Percentiles rank a stretch among this genome's conserved stretches.
phyloP scores from a whole-genome alignment of 169 alveolate species.

The Cryptosporidium meleagridis region DNA sequence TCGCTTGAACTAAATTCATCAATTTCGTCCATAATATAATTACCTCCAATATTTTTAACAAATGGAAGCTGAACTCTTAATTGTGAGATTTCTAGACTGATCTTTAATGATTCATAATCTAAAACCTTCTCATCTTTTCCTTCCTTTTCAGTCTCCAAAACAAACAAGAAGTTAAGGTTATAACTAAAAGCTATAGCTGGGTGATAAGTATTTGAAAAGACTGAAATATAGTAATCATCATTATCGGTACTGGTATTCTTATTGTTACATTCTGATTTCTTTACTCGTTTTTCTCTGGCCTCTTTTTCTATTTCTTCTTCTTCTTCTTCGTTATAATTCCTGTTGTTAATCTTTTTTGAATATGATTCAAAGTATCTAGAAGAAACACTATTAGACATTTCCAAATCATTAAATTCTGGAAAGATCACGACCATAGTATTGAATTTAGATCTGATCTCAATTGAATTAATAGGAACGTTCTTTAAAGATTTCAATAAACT shows the following conservation, averaged over 20 bases:
- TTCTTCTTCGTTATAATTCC: not conserved
- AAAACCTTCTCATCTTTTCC: not conserved
- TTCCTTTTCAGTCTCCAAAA: not conserved
- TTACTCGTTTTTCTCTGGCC: not conserved
- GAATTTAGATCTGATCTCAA: slow-evolving; percentile 24
- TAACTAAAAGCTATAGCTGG: slow-evolving; percentile 67
- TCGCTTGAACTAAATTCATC: not conserved
- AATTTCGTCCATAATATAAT: slow-evolving; percentile 6
- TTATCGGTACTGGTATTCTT: not conserved
- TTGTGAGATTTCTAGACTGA: slow-evolving; percentile 40
- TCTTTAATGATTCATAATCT: slow-evolving; percentile 8
- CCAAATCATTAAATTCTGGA: slow-evolving; percentile 51
- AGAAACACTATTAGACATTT: slow-evolving; percentile 36
- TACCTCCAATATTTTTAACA: slow-evolving; percentile 42
- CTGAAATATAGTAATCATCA: slow-evolving; percentile 8
- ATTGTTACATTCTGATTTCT: not conserved
- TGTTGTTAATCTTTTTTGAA: not conserved
- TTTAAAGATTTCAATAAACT: not conserved
- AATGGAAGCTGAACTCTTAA: slow-evolving; percentile 62
- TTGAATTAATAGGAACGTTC: not conserved
- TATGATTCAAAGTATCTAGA: slow-evolving; percentile 35
- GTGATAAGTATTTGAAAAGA: slow-evolving; percentile 8
- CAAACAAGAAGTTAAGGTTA: slow-evolving; percentile 5
- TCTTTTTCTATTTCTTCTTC: not conserved
- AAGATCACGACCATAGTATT: slow-evolving; percentile 35